These are phyloP conservation scores for Cercospora zeina DNA, from an alignment of 2,329 filamentous ascomycete genomes.

Conservation along the genomic window DNA sequence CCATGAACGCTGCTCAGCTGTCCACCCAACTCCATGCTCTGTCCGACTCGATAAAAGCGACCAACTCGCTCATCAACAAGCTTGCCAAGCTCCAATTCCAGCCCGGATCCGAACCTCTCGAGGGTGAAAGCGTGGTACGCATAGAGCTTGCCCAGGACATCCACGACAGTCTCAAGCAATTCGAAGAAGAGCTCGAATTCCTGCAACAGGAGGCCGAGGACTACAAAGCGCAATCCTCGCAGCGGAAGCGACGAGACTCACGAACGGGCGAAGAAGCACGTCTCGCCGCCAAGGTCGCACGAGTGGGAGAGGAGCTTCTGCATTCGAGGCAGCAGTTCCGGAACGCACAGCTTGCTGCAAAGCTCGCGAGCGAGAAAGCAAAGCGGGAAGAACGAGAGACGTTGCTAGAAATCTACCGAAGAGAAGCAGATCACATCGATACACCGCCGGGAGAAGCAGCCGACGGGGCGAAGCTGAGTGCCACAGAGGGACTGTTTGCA, in stretches of 20 bases:
- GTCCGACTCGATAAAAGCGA: slow-evolving; percentile 55
- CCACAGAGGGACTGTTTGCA: slow-evolving; percentile 44
- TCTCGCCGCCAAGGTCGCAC: slow-evolving; percentile 65
- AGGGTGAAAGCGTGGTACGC: slow-evolving; percentile 58
- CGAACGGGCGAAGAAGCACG: slow-evolving; percentile 50
- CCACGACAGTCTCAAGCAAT: slow-evolving; percentile 70
- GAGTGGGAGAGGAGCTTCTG: slow-evolving; percentile 69
- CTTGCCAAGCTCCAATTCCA: slow-evolving; percentile 62
- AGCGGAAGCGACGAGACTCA: slow-evolving; percentile 42
- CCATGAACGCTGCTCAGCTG: slow-evolving; percentile 32
- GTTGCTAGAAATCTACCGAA: slow-evolving; percentile 27
- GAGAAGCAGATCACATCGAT: slow-evolving; percentile 46
- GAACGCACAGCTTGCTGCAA: slow-evolving; percentile 77
- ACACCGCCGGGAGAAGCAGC: slow-evolving; percentile 25
- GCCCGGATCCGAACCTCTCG: slow-evolving; percentile 60
- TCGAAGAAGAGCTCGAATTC: slow-evolving; percentile 81
- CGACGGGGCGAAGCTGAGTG: slow-evolving; percentile 32
- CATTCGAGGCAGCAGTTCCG: slow-evolving; percentile 70
- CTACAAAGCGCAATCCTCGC: slow-evolving; percentile 46
- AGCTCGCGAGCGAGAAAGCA: slow-evolving; percentile 70
- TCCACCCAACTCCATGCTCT: slow-evolving; percentile 42
- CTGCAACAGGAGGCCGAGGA: slow-evolving; percentile 76
- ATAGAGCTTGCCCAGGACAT: slow-evolving; percentile 80
- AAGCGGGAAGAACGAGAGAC: slow-evolving; percentile 71
- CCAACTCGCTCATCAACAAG: slow-evolving; percentile 57